These are phyloP conservation scores for Citrus unshiu DNA, from an alignment of 345 rosid species.

Conservation along the genomic window DNA sequence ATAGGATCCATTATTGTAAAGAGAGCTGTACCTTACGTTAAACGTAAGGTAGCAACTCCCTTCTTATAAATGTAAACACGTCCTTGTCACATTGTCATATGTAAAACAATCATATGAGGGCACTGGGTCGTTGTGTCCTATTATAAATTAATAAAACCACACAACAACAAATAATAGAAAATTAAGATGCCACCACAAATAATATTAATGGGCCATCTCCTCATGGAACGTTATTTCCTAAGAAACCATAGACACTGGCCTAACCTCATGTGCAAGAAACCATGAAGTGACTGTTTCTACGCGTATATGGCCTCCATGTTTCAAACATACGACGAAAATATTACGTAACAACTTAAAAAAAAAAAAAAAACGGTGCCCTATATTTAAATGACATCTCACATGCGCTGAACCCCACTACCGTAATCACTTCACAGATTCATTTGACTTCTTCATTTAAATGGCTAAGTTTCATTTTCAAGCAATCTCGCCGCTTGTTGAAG, in stretches of 20 bases:
- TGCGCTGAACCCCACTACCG: constrained; percentile 10
- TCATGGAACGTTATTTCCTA: not conserved
- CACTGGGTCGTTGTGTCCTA: not conserved
- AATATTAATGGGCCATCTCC: not conserved
- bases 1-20: too few relatives aligned
- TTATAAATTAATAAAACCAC: not conserved
- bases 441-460: not conserved
- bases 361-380: constrained; percentile 9
- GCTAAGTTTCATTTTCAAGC: not conserved
- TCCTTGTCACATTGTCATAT: not conserved
- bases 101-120: not conserved
- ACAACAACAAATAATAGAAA: not conserved
- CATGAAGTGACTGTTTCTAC: constrained; percentile 10
- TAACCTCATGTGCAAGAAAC: constrained; percentile 22
- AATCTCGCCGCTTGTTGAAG: not conserved
- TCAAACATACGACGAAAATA: not conserved
- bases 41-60: too few relatives aligned
- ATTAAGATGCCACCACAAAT: too few relatives aligned
- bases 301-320: not conserved
- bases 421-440: not conserved
- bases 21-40: too few relatives aligned
- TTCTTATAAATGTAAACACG: not conserved
- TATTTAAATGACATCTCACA: constrained; percentile 17
- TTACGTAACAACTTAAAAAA: not conserved
- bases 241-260: not conserved